A percentile compares a stretch with the other conserved stretches of the same genome.
Evolutionary conservation across 352 stramenopile species (phyloP).

Genomic region (Globisporangium spiculum): DNA sequence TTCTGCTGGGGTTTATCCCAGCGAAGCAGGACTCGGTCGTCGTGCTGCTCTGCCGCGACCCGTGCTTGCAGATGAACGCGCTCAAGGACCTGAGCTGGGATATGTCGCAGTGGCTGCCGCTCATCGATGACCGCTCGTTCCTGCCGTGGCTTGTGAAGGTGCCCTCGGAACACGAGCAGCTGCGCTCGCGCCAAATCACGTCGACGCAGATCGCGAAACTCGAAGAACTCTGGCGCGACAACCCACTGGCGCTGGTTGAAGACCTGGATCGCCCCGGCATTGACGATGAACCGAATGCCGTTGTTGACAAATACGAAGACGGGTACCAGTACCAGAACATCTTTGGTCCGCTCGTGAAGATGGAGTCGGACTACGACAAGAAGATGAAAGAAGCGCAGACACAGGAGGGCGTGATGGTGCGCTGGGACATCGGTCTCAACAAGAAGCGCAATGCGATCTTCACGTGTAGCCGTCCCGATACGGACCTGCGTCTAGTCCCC

Average conservation of each 20-base stretch:
- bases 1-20: conserved; percentile 98
- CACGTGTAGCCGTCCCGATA: conserved; percentile 87
- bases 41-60: conserved; percentile 96
- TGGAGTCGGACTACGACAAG: conserved; percentile 99
- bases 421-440: conserved; percentile 96
- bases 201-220: conserved; percentile 88
- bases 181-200: conserved; percentile 94
- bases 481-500: conserved; percentile 90
- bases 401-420: conserved; percentile 91
- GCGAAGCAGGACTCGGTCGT: conserved; percentile 96
- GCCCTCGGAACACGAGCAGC: conserved; percentile 87
- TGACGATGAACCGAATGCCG: conserved; percentile 83
- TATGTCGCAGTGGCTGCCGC: conserved; percentile 96
- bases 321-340: conserved; percentile 99
- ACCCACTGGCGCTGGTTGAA: conserved; percentile 94
- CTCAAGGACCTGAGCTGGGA: conserved; percentile 99
- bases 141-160: conserved; percentile 97
- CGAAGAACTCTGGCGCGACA: conserved; percentile 95
- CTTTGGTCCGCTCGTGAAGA: conserved; percentile 98
- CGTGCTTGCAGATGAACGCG: conserved; percentile 95
- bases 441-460: conserved; percentile 97
- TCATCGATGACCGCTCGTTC: conserved; percentile 98
- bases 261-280: conserved; percentile 95
- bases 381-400: conserved; percentile 98
- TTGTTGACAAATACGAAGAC: conserved; percentile 95